A percentile compares a stretch with the other conserved stretches of the same genome.
These are phyloP conservation scores for Rhodomyrtus tomentosa DNA, from an alignment of 345 rosid genomes.

Conservation along the genomic window DNA sequence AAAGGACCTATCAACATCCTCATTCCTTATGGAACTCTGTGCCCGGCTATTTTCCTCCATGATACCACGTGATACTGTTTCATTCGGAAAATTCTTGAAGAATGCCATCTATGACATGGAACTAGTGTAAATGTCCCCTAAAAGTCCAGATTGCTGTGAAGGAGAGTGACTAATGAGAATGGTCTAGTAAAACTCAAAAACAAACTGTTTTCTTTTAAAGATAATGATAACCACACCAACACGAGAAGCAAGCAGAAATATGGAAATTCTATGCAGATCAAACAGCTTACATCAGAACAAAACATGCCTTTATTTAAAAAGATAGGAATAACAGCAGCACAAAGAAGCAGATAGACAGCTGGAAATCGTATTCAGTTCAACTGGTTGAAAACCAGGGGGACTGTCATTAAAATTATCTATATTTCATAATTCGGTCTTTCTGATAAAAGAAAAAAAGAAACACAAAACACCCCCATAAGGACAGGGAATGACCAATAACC, in stretches of 20 bases:
- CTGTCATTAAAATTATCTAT: background rate
- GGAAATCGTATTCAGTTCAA: background rate
- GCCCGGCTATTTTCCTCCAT: conserved; percentile 56
- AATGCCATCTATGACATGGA: conserved; percentile 81
- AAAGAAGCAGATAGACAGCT: background rate
- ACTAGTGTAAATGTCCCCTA: background rate
- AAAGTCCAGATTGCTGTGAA: background rate
- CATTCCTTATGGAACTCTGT: conserved; percentile 29
- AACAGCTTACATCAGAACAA: background rate
- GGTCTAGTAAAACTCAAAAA: background rate
- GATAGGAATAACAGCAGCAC: background rate
- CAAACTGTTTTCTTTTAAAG: background rate
- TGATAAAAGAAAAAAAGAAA: background rate
- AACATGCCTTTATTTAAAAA: background rate
- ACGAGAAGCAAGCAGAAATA: background rate
- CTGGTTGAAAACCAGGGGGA: background rate
- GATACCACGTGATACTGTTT: conserved; percentile 39
- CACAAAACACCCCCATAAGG: background rate
- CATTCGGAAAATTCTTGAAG: conserved; percentile 58
- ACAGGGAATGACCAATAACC: background rate
- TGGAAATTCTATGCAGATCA: background rate
- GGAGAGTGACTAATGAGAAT: background rate
- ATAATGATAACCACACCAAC: background rate
- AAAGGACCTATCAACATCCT: conserved; percentile 30
- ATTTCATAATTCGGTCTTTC: background rate